phyloP scores from a whole-genome alignment of 495 filamentous ascomycete species.

The Talaromyces trachyspermus region DNA sequence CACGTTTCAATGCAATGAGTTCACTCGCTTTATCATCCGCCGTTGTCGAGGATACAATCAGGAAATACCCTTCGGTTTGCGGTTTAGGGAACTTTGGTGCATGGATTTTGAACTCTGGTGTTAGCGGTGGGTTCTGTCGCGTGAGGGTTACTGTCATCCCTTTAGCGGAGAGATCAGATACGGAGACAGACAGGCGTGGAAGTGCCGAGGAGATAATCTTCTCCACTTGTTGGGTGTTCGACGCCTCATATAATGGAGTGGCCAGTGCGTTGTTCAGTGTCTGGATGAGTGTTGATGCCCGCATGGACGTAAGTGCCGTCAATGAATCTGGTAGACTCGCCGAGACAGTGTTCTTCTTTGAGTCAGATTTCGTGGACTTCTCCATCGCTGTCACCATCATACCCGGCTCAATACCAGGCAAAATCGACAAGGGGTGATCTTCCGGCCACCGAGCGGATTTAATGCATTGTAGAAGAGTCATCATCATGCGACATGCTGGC shows the following conservation, averaged over 20 bases:
- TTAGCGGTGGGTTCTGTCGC: slow-evolving; percentile 56
- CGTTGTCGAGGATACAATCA: slow-evolving; percentile 47
- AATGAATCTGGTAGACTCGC: slow-evolving; percentile 19
- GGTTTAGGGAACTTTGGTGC: slow-evolving; percentile 89
- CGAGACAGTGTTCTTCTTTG: slow-evolving; percentile 22
- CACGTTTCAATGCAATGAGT: slow-evolving; percentile 75
- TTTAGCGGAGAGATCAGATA: slow-evolving; percentile 51
- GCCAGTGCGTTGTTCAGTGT: background rate
- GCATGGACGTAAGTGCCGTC: slow-evolving; percentile 10
- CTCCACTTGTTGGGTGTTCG: slow-evolving; percentile 29
- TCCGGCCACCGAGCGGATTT: slow-evolving; percentile 89
- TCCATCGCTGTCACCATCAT: slow-evolving; percentile 21
- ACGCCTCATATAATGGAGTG: background rate
- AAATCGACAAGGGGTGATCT: slow-evolving; percentile 69
- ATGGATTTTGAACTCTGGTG: slow-evolving; percentile 63
- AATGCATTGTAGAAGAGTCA: slow-evolving; percentile 80
- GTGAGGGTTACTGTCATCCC: slow-evolving; percentile 56
- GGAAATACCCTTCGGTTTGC: slow-evolving; percentile 91
- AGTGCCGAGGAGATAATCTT: slow-evolving; percentile 54
- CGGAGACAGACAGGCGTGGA: slow-evolving; percentile 59
- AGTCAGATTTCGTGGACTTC: slow-evolving; percentile 24
- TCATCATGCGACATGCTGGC: slow-evolving; percentile 65
- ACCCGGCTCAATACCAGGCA: slow-evolving; percentile 64
- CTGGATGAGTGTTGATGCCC: background rate
- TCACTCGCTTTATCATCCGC: slow-evolving; percentile 56